Conservation (phyloP, 2,329 filamentous ascomycete genomes). For the Corinectria fuckeliana region DNA sequence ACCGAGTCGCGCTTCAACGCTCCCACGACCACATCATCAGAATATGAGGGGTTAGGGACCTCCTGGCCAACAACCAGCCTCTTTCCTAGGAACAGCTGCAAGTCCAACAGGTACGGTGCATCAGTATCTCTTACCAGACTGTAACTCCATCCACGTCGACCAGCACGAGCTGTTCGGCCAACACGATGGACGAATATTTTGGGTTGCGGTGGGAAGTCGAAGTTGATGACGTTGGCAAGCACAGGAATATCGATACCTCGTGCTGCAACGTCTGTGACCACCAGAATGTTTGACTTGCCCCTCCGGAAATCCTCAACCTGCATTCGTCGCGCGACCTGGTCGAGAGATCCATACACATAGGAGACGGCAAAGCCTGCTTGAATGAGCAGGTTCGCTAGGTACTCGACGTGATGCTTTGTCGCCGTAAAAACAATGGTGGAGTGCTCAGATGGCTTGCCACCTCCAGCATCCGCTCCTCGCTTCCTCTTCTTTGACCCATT, state of each 20-base stretch:
- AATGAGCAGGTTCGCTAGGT: conserved; percentile 80
- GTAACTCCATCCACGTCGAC: conserved; percentile 92
- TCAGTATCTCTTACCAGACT: conserved; percentile 89
- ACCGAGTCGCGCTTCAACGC: conserved; percentile 74
- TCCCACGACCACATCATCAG: conserved; percentile 85
- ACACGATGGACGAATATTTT: conserved; percentile 98
- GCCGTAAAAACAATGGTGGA: conserved; percentile 95
- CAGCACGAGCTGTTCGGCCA: conserved; percentile 92
- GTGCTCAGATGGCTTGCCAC: conserved; percentile 78
- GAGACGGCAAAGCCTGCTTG: conserved; percentile 87
- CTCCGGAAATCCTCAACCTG: conserved; percentile 90
- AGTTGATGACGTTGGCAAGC: conserved; percentile 97
- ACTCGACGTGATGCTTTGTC: conserved; percentile 98
- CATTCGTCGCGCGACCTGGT: conserved; percentile 90
- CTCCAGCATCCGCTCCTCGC: conserved; percentile 58
- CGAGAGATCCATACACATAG: conserved; percentile 92
- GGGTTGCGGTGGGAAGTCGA: conserved; percentile 94
- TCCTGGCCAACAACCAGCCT: conserved; percentile 78
- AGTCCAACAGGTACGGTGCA: conserved; percentile 87
- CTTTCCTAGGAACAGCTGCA: conserved; percentile 93
- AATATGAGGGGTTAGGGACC: conserved; percentile 69
- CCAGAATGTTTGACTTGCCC: conserved; percentile 86
- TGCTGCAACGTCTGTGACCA: conserved; percentile 95
- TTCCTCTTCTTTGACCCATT: conserved; percentile 74
- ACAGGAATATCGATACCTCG: conserved; percentile 98